Base-by-base conservation (phyloP, 2,329 filamentous ascomycete genomes). In the Ceratocystis alfenasii region DNA sequence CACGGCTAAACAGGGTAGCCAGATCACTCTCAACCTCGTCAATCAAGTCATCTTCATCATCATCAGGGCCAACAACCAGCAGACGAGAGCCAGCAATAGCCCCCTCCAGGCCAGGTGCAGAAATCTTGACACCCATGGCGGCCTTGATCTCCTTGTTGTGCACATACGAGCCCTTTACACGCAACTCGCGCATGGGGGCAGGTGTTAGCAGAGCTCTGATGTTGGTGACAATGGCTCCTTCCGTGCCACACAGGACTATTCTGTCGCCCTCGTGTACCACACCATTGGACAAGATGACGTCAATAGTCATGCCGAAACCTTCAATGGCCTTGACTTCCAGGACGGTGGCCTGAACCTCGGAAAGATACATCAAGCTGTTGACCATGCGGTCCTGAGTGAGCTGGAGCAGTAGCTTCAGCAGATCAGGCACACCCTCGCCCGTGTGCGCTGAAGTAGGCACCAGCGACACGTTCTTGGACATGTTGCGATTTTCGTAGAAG, bases 71-170 rank as follows among this genome's bases (percentile, higher is more conserved):
- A 68, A 96, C 91, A 33, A 99, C 92, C 72, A 99, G 85, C 71
- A 99, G 81, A 70, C 95, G 87, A 22, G 95, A 99, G 74, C 94
- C 94, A 68, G 94, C 94, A 75, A 99, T 97, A 70, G 95, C 94
- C 69, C 90, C 87, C 75, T 99, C 94, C 25, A 99, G 87, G 69
- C 92, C 91, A 71, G 96, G 95, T 57, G 93, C 94, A 69, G 91
- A 91, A 74, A 99, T 97, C 84, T 99, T 99, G 76, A 99, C 90
- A 88, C 94, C 94, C 73, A 99, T 84, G 7, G 94, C 91, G 22
- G 95, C 94, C 81, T 96, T 99, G 78, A 96, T 92, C 76, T 96
- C 91, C 80, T 99, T 97, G 80, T 99, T 96, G 80, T 99, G 95
- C 36, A 99, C 93, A 73, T 99, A 99, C 69, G 87, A 83, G 2